Conservation (phyloP, 192 early-diverging fungal species). For the Lobosporangium transversale region DNA sequence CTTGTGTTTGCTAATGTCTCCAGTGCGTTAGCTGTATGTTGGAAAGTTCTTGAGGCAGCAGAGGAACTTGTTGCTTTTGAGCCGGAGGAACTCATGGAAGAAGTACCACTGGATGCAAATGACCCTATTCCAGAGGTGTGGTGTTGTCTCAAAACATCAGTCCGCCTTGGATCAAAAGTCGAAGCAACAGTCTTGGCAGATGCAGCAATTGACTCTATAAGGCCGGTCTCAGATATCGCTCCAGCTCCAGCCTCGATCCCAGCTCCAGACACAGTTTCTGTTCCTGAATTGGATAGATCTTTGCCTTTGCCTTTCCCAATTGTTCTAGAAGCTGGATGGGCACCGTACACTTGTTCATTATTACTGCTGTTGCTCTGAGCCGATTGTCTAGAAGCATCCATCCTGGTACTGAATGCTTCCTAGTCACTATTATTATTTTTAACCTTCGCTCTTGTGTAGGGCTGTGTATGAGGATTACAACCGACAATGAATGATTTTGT, state of each 20-base stretch:
- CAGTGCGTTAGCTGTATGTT: slow-evolving; percentile 28
- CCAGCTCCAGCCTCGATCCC: too few species aligned
- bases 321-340: not conserved
- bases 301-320: slow-evolving; percentile 2
- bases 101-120: not conserved
- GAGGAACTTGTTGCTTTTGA: slow-evolving; percentile 16
- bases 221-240: not conserved
- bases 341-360: not conserved
- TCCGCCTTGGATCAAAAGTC: slow-evolving; percentile 33
- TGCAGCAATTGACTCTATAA: slow-evolving; percentile 14
- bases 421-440: too few species aligned
- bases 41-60: slow-evolving; percentile 22
- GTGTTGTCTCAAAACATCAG: slow-evolving; percentile 12
- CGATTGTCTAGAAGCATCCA: not conserved
- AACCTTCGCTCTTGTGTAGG: too few species aligned
- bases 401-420: too few species aligned
- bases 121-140: slow-evolving; percentile 9
- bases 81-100: not conserved
- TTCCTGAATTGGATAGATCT: slow-evolving; percentile 4
- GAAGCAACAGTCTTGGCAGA: slow-evolving; percentile 29
- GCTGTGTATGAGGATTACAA: too few species aligned
- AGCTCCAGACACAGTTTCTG: too few species aligned
- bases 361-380: not conserved
- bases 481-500: too few species aligned
- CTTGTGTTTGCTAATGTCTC: slow-evolving; percentile 24